Percentiles rank a stretch among this genome's conserved stretches.
Conservation (phyloP, 1,139 yeast species). For the Lodderomyces metapsilosis region DNA sequence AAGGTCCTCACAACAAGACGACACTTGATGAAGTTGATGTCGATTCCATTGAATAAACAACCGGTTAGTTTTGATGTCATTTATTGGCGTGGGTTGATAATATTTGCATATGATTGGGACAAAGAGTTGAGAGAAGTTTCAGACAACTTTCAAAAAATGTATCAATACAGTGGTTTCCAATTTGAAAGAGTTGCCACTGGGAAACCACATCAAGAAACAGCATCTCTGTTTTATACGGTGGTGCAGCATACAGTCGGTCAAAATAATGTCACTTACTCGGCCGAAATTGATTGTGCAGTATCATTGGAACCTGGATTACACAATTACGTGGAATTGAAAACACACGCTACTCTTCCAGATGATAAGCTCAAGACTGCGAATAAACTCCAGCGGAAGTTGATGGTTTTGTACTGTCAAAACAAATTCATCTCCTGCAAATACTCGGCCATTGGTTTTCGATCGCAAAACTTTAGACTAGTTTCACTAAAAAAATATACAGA, state of each 20-base stretch:
- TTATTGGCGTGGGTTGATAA: conserved; percentile 21
- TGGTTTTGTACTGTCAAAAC: conserved; percentile 24
- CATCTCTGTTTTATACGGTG: conserved; percentile 18
- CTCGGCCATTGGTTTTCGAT: conserved; percentile 22
- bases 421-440: conserved; percentile 19
- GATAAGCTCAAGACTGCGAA: conserved; percentile 13
- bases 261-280: conserved; percentile 19
- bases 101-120: conserved; percentile 23
- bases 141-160: conserved; percentile 4
- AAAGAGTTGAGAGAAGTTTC: neutral
- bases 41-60: conserved; percentile 19
- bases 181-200: conserved; percentile 23
- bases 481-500: conserved; percentile 19
- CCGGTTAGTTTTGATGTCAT: conserved; percentile 19
- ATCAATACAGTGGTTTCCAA: conserved; percentile 23
- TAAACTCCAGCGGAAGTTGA: conserved; percentile 15
- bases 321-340: conserved; percentile 24
- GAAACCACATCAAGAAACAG: neutral
- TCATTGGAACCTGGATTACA: conserved; percentile 10
- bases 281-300: conserved; percentile 24
- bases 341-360: conserved; percentile 17
- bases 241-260: conserved; percentile 15
- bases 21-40: conserved; percentile 20
- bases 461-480: conserved; percentile 17
- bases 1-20: conserved; percentile 22